phyloP scores from a whole-genome alignment of 2,329 filamentous ascomycete species.

The Colletotrichum sp. region DNA sequence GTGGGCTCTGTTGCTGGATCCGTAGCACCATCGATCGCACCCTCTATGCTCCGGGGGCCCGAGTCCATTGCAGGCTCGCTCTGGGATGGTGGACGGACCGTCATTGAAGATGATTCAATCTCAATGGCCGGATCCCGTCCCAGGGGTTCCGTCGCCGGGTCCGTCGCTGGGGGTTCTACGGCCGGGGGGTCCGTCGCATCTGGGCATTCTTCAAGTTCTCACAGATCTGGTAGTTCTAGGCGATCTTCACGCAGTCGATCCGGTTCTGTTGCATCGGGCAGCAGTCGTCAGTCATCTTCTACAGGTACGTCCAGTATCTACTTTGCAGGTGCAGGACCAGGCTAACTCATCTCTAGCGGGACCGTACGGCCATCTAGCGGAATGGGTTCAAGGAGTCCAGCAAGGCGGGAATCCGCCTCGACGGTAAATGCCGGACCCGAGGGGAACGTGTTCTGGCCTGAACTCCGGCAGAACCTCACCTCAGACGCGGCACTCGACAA shows the following conservation, averaged over 20 bases:
- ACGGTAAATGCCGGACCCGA: background rate
- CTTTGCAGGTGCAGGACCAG: background rate
- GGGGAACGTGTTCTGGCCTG: conserved; percentile 8
- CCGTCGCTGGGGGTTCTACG: background rate
- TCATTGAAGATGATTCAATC: background rate
- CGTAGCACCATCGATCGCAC: background rate
- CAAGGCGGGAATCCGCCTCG: background rate
- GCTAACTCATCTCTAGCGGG: background rate
- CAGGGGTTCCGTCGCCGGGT: background rate
- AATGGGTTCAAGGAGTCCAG: background rate
- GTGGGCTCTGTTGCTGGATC: background rate
- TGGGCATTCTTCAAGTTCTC: background rate
- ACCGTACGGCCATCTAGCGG: background rate
- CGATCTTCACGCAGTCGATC: background rate
- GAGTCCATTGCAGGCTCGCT: background rate
- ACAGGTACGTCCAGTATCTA: background rate
- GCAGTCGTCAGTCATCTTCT: background rate
- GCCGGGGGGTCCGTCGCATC: background rate
- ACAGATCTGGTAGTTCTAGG: background rate
- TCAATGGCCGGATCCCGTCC: background rate
- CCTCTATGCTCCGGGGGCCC: background rate
- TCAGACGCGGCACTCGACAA: background rate
- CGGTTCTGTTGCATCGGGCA: background rate
- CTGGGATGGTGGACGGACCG: background rate
- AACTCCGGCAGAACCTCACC: background rate